A percentile compares a stretch with the other conserved stretches of the same genome.
phyloP scores from a whole-genome alignment of 192 early-diverging fungal species.

The Backusella parvicylindrica region DNA sequence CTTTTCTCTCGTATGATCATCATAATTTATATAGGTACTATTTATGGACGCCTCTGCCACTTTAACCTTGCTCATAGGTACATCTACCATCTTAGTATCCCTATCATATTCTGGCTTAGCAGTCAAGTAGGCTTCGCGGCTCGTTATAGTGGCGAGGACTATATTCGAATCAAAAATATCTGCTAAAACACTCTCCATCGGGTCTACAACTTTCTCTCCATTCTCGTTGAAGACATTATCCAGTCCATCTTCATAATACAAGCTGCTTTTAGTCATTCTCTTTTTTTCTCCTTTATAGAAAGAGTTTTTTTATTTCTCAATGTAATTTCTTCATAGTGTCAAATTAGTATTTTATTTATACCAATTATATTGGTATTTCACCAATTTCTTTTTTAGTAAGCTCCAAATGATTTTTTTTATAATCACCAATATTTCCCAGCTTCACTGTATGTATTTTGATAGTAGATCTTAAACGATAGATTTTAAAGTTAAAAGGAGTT shows the following conservation, averaged over 20 bases:
- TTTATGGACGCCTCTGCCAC: not conserved
- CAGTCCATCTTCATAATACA: conserved; percentile 1
- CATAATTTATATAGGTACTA: not conserved
- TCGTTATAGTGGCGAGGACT: conserved; percentile 8
- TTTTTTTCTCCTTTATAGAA: too few relatives aligned
- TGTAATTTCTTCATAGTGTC: too few relatives aligned
- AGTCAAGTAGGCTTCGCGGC: not conserved
- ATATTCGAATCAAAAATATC: not conserved
- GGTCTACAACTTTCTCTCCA: conserved; percentile 12
- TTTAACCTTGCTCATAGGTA: not conserved
- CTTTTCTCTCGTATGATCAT: not conserved
- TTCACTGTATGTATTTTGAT: not conserved
- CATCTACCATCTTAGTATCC: not conserved
- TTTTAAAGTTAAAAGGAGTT: not conserved
- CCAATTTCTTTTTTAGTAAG: too few relatives aligned
- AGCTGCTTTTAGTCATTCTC: not conserved
- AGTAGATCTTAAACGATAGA: not conserved
- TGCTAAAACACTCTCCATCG: conserved; percentile 3
- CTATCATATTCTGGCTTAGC: not conserved
- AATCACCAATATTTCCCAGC: too few relatives aligned
- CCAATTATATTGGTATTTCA: too few relatives aligned
- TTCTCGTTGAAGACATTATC: too few relatives aligned
- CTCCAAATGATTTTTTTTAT: too few relatives aligned
- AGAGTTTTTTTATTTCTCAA: too few relatives aligned
- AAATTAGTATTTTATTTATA: too few relatives aligned